A percentile compares a stretch with the other conserved stretches of the same genome.
phyloP scores from a whole-genome alignment of 2,329 filamentous ascomycete species.

The Neonectria punicea region DNA sequence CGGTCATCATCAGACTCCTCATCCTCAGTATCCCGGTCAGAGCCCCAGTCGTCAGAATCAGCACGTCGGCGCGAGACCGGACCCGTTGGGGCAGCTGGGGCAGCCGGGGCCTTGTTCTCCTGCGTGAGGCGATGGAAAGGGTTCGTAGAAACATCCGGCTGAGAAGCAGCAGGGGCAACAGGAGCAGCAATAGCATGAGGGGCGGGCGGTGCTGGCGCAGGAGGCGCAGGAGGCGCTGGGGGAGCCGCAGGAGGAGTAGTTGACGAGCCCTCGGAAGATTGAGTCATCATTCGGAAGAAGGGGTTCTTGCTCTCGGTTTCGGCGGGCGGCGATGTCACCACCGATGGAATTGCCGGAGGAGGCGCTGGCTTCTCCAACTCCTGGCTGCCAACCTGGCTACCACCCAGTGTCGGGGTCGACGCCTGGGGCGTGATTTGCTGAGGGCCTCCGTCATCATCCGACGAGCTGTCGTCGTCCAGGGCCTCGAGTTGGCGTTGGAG shows the following conservation, averaged over 20 bases:
- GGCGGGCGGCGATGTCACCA: slow-evolving; percentile 63
- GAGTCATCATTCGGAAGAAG: slow-evolving; percentile 89
- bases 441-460: slow-evolving; percentile 83
- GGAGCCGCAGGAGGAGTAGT: slow-evolving; percentile 54
- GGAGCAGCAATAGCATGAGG: slow-evolving; percentile 51
- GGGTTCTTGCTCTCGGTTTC: slow-evolving; percentile 91
- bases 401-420: slow-evolving; percentile 66
- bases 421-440: slow-evolving; percentile 73
- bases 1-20: slow-evolving; percentile 74
- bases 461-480: slow-evolving; percentile 77
- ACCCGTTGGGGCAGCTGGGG: slow-evolving; percentile 59
- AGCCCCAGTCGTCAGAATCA: slow-evolving; percentile 83
- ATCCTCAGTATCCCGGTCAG: slow-evolving; percentile 68
- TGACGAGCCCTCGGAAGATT: slow-evolving; percentile 66
- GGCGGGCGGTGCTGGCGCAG: slow-evolving; percentile 53
- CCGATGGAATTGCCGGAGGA: slow-evolving; percentile 53
- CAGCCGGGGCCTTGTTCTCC: slow-evolving; percentile 61
- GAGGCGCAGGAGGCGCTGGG: slow-evolving; percentile 55
- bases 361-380: slow-evolving; percentile 65
- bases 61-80: slow-evolving; percentile 65
- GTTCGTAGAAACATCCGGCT: slow-evolving; percentile 81
- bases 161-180: slow-evolving; percentile 49
- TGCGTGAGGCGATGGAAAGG: slow-evolving; percentile 91
- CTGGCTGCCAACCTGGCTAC: slow-evolving; percentile 63
- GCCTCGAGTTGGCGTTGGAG: slow-evolving; percentile 87